A percentile compares a stretch with the other conserved stretches of the same genome.
These are phyloP conservation scores for Amaranthus tricolor DNA, from an alignment of 179 eudicot species.

Conservation along the genomic window DNA sequence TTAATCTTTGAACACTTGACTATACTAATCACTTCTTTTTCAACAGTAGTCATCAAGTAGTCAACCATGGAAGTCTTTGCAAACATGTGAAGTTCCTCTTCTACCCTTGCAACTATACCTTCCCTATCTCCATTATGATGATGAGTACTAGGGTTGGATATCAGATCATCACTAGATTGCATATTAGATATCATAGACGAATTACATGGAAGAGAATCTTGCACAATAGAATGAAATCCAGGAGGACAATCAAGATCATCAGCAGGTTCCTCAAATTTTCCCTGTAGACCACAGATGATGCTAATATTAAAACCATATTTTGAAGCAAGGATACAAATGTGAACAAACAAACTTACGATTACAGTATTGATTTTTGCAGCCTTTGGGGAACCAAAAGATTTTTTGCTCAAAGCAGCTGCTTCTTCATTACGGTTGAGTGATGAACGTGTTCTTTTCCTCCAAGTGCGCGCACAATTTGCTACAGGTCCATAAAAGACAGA, in stretches of 20 bases:
- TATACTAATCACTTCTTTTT: constrained; percentile 49
- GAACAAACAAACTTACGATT: constrained; percentile 31
- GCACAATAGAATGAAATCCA: constrained; percentile 50
- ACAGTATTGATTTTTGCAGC: constrained; percentile 28
- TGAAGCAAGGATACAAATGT: neutral
- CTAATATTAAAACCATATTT: neutral
- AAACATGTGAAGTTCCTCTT: constrained; percentile 57
- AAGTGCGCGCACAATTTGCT: constrained; percentile 43
- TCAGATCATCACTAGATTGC: constrained; percentile 25
- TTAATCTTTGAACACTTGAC: constrained; percentile 28
- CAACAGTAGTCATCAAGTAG: constrained; percentile 40
- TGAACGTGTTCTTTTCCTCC: constrained; percentile 76
- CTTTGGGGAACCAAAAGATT: constrained; percentile 13
- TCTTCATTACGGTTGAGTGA: constrained; percentile 27
- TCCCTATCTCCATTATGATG: constrained; percentile 26
- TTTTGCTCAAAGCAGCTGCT: constrained; percentile 20
- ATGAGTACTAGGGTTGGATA: constrained; percentile 9
- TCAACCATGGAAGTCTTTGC: constrained; percentile 42
- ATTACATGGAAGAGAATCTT: constrained; percentile 19
- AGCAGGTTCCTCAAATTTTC: constrained; percentile 37
- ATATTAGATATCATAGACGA: constrained; percentile 32
- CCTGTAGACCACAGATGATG: constrained; percentile 30
- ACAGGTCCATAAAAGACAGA: constrained; percentile 71
- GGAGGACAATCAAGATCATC: constrained; percentile 71
- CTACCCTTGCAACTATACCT: constrained; percentile 43